phyloP scores from a whole-genome alignment of 2,329 filamentous ascomycete genomes.

The Hansfordia pulvinata region DNA sequence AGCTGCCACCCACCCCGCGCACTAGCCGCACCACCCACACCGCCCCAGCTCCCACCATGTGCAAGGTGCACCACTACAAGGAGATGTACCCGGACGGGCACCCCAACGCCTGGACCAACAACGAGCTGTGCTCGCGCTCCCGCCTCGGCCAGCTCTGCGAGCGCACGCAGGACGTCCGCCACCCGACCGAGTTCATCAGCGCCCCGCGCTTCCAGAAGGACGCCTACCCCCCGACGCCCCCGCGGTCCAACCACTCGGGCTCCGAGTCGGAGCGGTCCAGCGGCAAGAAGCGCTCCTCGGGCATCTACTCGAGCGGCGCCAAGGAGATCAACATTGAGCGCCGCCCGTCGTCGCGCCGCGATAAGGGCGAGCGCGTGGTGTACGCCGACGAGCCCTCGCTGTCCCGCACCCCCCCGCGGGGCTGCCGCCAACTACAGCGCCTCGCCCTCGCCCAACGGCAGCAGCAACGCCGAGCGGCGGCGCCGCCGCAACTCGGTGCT shows the following conservation, averaged over 20 bases:
- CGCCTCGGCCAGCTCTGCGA: constrained; percentile 1
- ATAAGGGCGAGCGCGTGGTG: too few species aligned
- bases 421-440: too few species aligned
- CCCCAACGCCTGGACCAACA: background rate
- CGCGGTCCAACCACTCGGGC: background rate
- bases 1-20: too few species aligned
- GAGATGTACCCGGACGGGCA: background rate
- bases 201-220: background rate
- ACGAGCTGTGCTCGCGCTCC: constrained; percentile 1
- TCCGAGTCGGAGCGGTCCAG: background rate
- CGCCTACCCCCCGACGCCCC: constrained; percentile 1
- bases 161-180: background rate
- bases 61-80: constrained; percentile 1
- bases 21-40: too few species aligned
- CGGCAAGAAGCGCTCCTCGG: background rate
- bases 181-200: background rate
- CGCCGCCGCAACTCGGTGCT: too few species aligned
- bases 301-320: background rate
- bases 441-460: too few species aligned
- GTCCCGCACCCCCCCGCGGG: background rate
- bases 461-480: too few species aligned
- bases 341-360: too few species aligned
- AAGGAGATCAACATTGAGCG: background rate
- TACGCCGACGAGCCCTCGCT: background rate
- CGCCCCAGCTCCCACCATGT: too few species aligned